Evolutionary conservation across 306 rosid genomes (phyloP).

Genomic region (Lupinus albus): DNA sequence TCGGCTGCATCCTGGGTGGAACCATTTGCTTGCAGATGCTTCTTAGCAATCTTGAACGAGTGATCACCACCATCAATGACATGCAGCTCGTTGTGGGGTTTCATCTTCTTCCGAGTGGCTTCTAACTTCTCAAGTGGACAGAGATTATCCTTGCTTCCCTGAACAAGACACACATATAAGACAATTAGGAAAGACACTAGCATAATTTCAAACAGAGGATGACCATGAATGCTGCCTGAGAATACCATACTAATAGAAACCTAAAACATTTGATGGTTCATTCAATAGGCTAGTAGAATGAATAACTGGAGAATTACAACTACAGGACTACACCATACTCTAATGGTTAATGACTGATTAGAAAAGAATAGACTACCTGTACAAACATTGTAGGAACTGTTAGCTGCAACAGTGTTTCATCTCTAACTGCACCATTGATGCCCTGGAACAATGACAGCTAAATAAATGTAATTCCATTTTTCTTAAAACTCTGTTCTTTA

Average conservation of each 20-base stretch:
- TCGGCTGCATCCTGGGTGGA: conserved; percentile 71
- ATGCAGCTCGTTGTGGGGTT: conserved; percentile 58
- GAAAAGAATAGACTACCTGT: conserved; percentile 57
- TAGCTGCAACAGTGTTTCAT: conserved; percentile 67
- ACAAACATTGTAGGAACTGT: conserved; percentile 80
- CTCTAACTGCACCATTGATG: conserved; percentile 70
- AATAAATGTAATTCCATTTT: conserved; percentile 13
- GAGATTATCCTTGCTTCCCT: conserved; percentile 84
- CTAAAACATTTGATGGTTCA: background rate
- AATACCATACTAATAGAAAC: conserved; percentile 24
- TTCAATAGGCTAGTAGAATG: conserved; percentile 8
- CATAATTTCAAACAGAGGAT: conserved; percentile 3
- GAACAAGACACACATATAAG: conserved; percentile 25
- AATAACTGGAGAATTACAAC: conserved; percentile 30
- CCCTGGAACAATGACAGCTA: conserved; percentile 61
- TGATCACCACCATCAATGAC: conserved; percentile 90
- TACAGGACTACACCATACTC: background rate
- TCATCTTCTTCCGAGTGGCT: conserved; percentile 68
- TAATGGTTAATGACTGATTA: background rate
- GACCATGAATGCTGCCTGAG: background rate
- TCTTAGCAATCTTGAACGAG: conserved; percentile 88
- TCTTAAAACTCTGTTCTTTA: background rate
- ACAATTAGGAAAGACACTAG: conserved; percentile 22
- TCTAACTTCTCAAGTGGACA: conserved; percentile 80
- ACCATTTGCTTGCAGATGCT: conserved; percentile 67